Evolutionary conservation across 495 filamentous ascomycete species (phyloP).

Genomic region (Antarctomyces pellizariae): DNA sequence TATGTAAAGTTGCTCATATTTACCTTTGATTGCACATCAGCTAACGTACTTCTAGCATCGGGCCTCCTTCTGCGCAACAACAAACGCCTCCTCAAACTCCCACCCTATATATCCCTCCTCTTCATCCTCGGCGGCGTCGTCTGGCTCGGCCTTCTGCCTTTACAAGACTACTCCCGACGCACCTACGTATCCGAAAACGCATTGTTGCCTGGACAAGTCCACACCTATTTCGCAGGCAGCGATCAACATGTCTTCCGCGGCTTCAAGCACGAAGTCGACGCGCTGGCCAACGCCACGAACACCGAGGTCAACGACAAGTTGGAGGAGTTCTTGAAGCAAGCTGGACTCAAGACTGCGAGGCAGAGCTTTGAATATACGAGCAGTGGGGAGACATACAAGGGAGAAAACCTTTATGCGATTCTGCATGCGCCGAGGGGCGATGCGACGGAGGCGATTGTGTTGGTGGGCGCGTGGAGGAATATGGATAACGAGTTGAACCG

Average conservation of each 20-base stretch:
- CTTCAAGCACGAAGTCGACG: conserved; percentile 64
- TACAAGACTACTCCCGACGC: conserved; percentile 71
- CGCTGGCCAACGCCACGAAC: conserved; percentile 28
- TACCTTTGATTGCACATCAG: too few species aligned
- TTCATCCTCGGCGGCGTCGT: conserved; percentile 71
- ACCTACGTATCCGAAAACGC: conserved; percentile 98
- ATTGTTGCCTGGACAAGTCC: conserved; percentile 82
- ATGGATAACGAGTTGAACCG: conserved; percentile 58
- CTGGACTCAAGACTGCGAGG: conserved; percentile 62
- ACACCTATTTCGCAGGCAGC: conserved; percentile 90
- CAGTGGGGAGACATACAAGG: conserved; percentile 44
- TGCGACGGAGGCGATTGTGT: conserved; percentile 91
- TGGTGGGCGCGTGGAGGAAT: conserved; percentile 76
- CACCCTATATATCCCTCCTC: conserved; percentile 66
- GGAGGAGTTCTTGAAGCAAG: conserved; percentile 44
- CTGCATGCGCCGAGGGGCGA: conserved; percentile 89
- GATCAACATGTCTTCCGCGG: conserved; percentile 90
- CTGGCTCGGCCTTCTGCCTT: conserved; percentile 83
- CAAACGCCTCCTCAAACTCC: conserved; percentile 43
- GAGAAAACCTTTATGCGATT: conserved; percentile 86
- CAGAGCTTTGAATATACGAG: conserved; percentile 64
- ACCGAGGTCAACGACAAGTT: conserved; percentile 41
- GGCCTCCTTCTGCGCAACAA: conserved; percentile 33
- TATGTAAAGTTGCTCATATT: not conserved
- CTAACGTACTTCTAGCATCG: conserved; percentile 16